Evolutionary conservation across 192 early-diverging fungal species (phyloP).

Genomic region (Podila minutissima): DNA sequence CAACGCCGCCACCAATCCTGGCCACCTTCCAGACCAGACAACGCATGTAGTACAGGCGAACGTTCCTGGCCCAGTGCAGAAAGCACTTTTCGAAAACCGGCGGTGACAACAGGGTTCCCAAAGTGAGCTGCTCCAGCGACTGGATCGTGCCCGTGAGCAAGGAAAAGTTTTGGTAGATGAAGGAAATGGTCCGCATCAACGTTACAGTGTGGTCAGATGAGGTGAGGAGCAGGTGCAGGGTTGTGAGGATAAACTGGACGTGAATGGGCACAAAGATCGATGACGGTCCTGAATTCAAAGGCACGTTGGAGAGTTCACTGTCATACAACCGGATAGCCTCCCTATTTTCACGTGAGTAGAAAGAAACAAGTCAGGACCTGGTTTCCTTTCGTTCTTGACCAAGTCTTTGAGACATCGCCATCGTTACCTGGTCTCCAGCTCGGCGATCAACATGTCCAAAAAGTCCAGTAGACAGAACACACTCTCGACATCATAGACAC

Average conservation of each 20-base stretch:
- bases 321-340: conserved; percentile 41
- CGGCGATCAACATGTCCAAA: conserved; percentile 54
- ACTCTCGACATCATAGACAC: conserved; percentile 59
- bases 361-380: neutral
- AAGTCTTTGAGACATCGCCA: neutral
- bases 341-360: conserved; percentile 16
- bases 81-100: conserved; percentile 58
- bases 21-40: conserved; percentile 57
- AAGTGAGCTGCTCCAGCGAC: conserved; percentile 49
- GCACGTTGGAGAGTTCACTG: conserved; percentile 28
- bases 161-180: conserved; percentile 60
- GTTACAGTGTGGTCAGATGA: conserved; percentile 59
- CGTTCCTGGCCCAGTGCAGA: conserved; percentile 61
- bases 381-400: neutral
- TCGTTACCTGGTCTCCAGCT: conserved; percentile 52
- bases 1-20: conserved; percentile 46
- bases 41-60: conserved; percentile 59
- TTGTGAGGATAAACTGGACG: conserved; percentile 54
- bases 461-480: conserved; percentile 64
- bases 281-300: conserved; percentile 10
- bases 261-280: conserved; percentile 39
- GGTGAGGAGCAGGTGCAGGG: conserved; percentile 49
- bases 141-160: conserved; percentile 52
- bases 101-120: conserved; percentile 41
- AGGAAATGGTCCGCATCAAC: conserved; percentile 57